These are phyloP conservation scores for Erigeron canadensis DNA, from an alignment of 129 eudicot species.

Conservation along the genomic window DNA sequence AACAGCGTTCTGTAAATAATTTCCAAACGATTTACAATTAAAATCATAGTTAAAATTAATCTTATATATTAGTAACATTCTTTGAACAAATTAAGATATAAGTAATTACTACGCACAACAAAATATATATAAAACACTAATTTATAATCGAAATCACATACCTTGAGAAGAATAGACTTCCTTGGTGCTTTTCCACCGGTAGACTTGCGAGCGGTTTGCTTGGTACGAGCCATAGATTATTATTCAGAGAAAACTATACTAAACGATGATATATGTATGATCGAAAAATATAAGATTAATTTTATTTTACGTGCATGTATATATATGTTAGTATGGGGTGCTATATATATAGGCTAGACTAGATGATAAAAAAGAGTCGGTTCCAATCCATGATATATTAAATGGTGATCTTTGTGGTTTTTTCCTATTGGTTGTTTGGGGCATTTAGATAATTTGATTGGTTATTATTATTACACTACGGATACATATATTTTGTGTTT, in stretches of 20 bases:
- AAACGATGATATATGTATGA: no score
- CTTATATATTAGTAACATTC: no score
- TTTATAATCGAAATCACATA: neutral
- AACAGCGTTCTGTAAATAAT: neutral
- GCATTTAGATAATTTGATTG: neutral
- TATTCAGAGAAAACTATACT: neutral
- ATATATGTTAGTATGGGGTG: neutral
- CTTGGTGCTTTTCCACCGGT: neutral
- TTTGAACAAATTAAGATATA: no score
- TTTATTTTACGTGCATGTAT: no score
- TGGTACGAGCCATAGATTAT: neutral
- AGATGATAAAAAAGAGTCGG: neutral
- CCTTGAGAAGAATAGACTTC: neutral
- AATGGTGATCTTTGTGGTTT: neutral
- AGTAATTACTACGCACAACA: no score
- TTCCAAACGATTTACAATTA: no score
- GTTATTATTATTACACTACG: neutral
- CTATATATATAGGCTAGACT: neutral
- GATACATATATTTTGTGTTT: neutral
- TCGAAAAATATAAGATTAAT: neutral
- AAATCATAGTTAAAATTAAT: no score
- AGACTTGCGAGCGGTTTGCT: conserved; percentile 1
- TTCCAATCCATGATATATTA: neutral
- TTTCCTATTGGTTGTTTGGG: neutral
- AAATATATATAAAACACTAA: no score